A percentile compares a stretch with the other conserved stretches of the same genome.
These are phyloP conservation scores for Jamesozyma lodderae DNA, from an alignment of 805 yeast genomes.

Conservation along the genomic window DNA sequence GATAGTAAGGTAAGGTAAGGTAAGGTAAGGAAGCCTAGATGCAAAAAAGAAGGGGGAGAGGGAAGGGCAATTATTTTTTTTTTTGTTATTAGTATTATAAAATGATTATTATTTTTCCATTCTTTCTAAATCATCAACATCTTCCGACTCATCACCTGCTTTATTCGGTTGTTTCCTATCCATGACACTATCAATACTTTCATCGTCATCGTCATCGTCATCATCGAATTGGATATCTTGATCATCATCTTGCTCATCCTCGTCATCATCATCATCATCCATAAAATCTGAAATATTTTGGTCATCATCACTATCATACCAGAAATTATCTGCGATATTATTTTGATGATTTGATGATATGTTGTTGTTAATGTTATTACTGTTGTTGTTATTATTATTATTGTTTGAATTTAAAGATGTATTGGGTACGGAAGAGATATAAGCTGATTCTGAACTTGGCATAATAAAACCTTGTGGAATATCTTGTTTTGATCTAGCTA, in stretches of 20 bases:
- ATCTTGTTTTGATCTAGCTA: conserved; percentile 71
- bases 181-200: conserved; percentile 30
- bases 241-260: conserved; percentile 40
- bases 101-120: conserved; percentile 18
- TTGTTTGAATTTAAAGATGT: conserved; percentile 1
- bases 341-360: conserved; percentile 1
- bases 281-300: conserved; percentile 43
- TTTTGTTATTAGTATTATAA: too few relatives aligned
- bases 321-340: conserved; percentile 53
- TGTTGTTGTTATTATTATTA: conserved; percentile 2
- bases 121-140: conserved; percentile 25
- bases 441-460: conserved; percentile 56
- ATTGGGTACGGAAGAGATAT: conserved; percentile 28
- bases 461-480: conserved; percentile 80
- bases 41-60: too few relatives aligned
- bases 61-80: too few relatives aligned
- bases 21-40: too few relatives aligned
- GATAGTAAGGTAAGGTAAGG: too few relatives aligned
- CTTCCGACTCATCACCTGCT: conserved; percentile 29
- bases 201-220: conserved; percentile 24
- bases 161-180: conserved; percentile 29
- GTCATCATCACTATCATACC: conserved; percentile 67
- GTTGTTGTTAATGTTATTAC: not conserved
- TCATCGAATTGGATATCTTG: conserved; percentile 28
- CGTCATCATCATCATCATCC: conserved; percentile 26